Conservation (phyloP, 148 eudicot genomes). For the Amaranthus cruentus region DNA sequence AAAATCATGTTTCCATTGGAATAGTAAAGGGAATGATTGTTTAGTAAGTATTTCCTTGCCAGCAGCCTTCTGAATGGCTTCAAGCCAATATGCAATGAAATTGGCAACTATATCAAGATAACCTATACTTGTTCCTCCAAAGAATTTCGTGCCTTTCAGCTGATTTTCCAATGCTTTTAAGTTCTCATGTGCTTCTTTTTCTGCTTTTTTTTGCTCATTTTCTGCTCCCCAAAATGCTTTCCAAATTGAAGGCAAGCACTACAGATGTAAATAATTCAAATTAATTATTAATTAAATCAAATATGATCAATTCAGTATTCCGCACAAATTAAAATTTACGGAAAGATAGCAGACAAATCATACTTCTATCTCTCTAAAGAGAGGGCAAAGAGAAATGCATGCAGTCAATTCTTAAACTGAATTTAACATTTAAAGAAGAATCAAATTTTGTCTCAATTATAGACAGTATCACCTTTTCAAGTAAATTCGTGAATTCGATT, state of each 20-base stretch:
- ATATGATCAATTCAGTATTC: neutral
- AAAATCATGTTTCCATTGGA: conserved; percentile 20
- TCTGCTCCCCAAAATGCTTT: conserved; percentile 29
- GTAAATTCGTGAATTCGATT: too few species aligned
- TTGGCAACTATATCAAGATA: conserved; percentile 34
- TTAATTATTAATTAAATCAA: neutral
- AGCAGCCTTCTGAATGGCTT: conserved; percentile 24
- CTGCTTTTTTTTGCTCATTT: conserved; percentile 14
- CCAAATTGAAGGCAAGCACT: conserved; percentile 24
- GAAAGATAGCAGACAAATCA: too few species aligned
- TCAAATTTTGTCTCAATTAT: too few species aligned
- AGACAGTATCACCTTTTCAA: too few species aligned
- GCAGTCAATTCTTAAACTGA: too few species aligned
- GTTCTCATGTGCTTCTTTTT: conserved; percentile 27
- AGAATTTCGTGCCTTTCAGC: conserved; percentile 31
- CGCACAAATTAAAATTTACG: neutral
- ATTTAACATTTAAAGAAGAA: too few species aligned
- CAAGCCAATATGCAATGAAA: conserved; percentile 30
- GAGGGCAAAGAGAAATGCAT: too few species aligned
- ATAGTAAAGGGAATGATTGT: conserved; percentile 16
- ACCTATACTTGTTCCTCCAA: conserved; percentile 32
- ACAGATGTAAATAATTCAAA: neutral
- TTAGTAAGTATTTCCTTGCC: conserved; percentile 23
- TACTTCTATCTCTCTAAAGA: too few species aligned
- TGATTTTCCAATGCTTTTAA: conserved; percentile 24